Percentiles rank a stretch among this genome's conserved stretches.
Evolutionary conservation across 2,329 filamentous ascomycete genomes (phyloP).

Genomic region (Beauveria australis): DNA sequence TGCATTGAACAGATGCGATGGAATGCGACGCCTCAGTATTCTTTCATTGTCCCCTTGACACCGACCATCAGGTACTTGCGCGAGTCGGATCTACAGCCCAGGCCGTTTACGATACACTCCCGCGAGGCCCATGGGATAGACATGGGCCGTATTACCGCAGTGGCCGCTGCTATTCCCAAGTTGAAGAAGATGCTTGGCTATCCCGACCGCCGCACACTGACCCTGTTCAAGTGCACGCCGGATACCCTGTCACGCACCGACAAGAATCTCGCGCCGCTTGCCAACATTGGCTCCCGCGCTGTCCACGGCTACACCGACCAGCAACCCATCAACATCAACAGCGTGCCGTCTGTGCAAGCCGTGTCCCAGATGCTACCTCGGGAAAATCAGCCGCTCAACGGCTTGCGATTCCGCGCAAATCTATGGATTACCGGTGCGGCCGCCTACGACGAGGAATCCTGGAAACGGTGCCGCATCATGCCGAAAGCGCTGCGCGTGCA

Average conservation of each 20-base stretch:
- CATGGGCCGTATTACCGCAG: conserved; percentile 11
- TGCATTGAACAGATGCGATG: neutral
- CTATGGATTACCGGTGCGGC: conserved; percentile 14
- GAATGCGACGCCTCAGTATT: neutral
- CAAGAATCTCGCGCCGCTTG: conserved; percentile 14
- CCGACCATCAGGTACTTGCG: neutral
- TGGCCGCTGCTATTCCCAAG: conserved; percentile 12
- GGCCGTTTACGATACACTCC: conserved; percentile 14
- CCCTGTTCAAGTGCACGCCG: conserved; percentile 12
- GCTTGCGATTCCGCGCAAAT: conserved; percentile 16
- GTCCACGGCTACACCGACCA: conserved; percentile 17
- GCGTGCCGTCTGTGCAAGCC: conserved; percentile 15
- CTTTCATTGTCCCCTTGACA: neutral
- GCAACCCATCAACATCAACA: conserved; percentile 16
- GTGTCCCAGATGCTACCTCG: conserved; percentile 12
- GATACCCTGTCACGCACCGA: conserved; percentile 13
- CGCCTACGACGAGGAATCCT: conserved; percentile 14
- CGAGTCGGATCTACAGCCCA: neutral
- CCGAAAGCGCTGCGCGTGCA: neutral
- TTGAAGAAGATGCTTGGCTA: conserved; percentile 13
- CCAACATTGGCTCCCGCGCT: conserved; percentile 14
- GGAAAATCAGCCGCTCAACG: conserved; percentile 14
- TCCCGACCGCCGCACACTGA: conserved; percentile 8
- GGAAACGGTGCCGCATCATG: conserved; percentile 14
- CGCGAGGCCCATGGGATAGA: conserved; percentile 14